These are phyloP conservation scores for Vitis hybrid DNA, from an alignment of 177 flowering plant genomes.

Conservation along the genomic window DNA sequence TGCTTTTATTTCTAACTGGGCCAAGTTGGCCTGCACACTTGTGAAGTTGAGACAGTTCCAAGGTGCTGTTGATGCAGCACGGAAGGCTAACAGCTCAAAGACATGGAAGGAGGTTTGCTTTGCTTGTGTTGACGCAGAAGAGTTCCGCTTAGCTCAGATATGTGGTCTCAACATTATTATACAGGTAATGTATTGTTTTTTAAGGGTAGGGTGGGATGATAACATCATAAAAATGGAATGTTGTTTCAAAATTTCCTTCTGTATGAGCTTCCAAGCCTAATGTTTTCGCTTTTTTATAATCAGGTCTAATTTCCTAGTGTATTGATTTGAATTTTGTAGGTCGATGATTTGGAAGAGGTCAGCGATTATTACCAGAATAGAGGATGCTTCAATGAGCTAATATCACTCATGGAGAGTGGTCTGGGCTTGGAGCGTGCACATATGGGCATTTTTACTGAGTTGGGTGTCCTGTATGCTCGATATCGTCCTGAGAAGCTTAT, in stretches of 20 bases:
- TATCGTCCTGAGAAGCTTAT: conserved; percentile 96
- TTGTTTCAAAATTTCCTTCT: neutral
- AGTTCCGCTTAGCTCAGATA: conserved; percentile 97
- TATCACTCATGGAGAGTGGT: conserved; percentile 97
- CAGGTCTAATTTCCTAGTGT: conserved; percentile 1
- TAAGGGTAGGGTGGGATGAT: too few species aligned
- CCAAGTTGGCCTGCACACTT: conserved; percentile 85
- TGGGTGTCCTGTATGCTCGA: conserved; percentile 97
- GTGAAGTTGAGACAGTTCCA: conserved; percentile 91
- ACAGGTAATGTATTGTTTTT: conserved; percentile 53
- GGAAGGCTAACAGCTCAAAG: conserved; percentile 97
- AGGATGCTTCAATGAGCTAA: conserved; percentile 93
- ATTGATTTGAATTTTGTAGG: conserved; percentile 43
- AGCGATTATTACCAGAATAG: conserved; percentile 94
- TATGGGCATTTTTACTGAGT: conserved; percentile 97
- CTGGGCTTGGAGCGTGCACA: conserved; percentile 98
- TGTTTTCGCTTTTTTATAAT: neutral
- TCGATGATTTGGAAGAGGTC: conserved; percentile 98
- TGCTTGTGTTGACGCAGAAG: conserved; percentile 99
- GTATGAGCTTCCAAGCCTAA: neutral
- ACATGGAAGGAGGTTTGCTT: conserved; percentile 99
- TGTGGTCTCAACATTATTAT: conserved; percentile 97
- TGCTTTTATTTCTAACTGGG: conserved; percentile 98
- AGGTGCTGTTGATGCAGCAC: conserved; percentile 99
- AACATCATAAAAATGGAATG: neutral